Base-by-base conservation (phyloP, 2,329 filamentous ascomycete species). In the Phaeosphaeria sp. region DNA sequence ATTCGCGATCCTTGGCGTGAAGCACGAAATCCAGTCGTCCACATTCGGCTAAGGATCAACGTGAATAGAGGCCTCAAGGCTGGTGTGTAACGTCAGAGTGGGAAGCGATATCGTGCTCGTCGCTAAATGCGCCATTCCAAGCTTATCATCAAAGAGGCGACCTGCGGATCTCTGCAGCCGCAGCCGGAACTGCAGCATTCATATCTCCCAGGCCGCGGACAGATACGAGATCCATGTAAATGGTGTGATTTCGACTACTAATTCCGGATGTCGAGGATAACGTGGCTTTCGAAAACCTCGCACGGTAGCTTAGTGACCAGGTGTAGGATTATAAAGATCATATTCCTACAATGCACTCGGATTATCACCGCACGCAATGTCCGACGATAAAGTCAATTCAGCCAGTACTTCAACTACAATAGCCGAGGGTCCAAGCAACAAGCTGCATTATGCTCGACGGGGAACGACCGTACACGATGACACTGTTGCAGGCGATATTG, bases 1-100 rank as follows among this genome's bases (percentile, higher is more conserved):
- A 50, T 53, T 62, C 55, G 62, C 43, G 59, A 62, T 64, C 56
- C 55, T 64, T 60, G 46, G 59, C 59, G 43, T 55, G 21, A 52
- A 64, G 55, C 59, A 56, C 59, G 59, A 43, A 42, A 62, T 56
- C 25, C 10, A 33, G 17, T 33, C 43, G 33, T 46, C 58, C 54
- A n/a, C 43, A 50, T 33, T 21, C 13, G 50, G 61, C 15, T 21
- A 52, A 46, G 36, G 56, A 59, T 59, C 50, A 15, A n/a, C 58
- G 17, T 30, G 15, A 15, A 13, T 55, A 6, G 50, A 27, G 3
- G 25, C 23, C n/a, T 47, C 11, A 41, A 20, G 13, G 39, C 20
- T 44, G n/a, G 20, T 23, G 21, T n/a, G 17, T 13, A 18, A 52
- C 50, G 59, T 58, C 58, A 61, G 49, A 47, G 54, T 59, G 54